Base-by-base conservation (phyloP, 164 flowering plant species). In the Magnolia sinica region DNA sequence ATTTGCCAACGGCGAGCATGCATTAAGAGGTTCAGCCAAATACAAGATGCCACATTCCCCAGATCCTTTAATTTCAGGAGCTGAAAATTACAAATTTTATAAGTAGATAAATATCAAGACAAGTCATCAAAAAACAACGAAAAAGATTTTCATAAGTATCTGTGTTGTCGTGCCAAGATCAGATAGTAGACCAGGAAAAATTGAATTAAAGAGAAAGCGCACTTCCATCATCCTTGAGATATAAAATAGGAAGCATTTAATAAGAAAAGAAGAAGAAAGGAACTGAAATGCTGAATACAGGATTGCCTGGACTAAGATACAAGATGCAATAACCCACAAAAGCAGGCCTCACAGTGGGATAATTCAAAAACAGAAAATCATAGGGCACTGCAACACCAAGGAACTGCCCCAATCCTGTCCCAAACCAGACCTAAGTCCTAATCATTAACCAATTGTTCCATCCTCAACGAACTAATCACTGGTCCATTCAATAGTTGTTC, bases 21-120 rank as follows among this genome's bases (percentile, higher is more conserved):
- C 99, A 87, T 94, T 90, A 73, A 89, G 74, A 29, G 99, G 99
- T 76, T 91, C 88, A 6, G 98, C 98, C 71, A 88, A 0, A 78
- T 88, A 84, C 71, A 94, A 83, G 9, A 76, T 76, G 31, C 99
- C 99, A 74, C 87, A 78, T 75, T 77, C 86, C 11, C 99, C 99
- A 2, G 91, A 79, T 4, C 87, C 87, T 74, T 84, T 86, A 18
- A 93, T 84, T 6, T 88, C 45, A 0, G 92, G 93, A 83, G 98
- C 99, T 96, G 94, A 79, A 81, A 85, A 50, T 45, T 50, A 50
- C n/a, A 68, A 70, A 70, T 19, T 70, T 50, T 16, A 73, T 31
- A 29, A 73, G 63, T 59, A 64, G 50, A 68, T 68, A 68, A 68
- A 27, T 19, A 68, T 16, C 68, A 65, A 11, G 45, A 37, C 45